Evolutionary conservation across 176 grass and related monocot genomes (phyloP), one percentile per base, ranked within the genome.

Genomic region (Eragrostis nindensis): DNA sequence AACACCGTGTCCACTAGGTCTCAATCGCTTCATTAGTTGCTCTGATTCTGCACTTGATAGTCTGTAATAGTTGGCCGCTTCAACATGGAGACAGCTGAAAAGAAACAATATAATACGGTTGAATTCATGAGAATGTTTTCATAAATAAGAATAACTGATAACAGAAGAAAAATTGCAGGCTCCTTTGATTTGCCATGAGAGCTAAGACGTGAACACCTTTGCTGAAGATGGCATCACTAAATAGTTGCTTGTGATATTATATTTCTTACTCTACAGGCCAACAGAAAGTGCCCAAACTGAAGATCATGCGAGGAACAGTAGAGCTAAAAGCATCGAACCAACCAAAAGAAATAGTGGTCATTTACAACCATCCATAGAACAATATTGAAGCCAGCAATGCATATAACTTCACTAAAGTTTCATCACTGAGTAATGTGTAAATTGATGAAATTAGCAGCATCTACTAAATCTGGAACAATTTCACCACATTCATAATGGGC

Each of bases 1-100:
- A 75, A 89, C 69, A 49, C 89, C 82, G 91, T 94, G 95, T 45
- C 80, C 83, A 74, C 44, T 12, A 69, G 92, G 92, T 64, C 92
- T 87, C 62, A 95, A 56, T 65, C 92, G 90, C 88, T 98, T 95
- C 95, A 98, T 98, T 80, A 95, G 84, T 63, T 94, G 92, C 62
- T 98, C 95, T 17, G 95, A 87, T 68, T 95, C 95, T 54, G 92
- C 90, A 66, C 89, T 98, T 95, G 95, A 90, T 95, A 98, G 49
- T 98, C 92, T 81, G 81, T 83, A 85, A 98, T 89, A 80, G 88
- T 87, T 75, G 90, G 78, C 16, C 93, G 90, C 85, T 95, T 98
- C 78, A 93, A 79, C 38, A 95, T 87, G 82, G 89, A 54, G 80
- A 94, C 83, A 88, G 78, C 73, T 85, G 79, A 83, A 18, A n/a